Conservation (phyloP, 2,329 filamentous ascomycete genomes). For the Colletotrichum tamarilloi region DNA sequence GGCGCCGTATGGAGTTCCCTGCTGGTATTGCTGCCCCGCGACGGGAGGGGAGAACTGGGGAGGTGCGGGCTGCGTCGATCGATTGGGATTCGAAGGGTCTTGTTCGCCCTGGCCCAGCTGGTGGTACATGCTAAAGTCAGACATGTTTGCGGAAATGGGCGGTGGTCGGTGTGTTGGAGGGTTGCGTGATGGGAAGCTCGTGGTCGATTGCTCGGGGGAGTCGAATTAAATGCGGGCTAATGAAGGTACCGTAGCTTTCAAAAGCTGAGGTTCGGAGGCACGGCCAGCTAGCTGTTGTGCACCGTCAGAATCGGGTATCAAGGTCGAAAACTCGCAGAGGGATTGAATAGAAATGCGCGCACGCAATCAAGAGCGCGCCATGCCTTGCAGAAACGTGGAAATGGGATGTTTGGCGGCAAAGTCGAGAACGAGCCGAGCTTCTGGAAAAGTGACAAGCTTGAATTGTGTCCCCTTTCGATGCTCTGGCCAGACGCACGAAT, state of each 20-base stretch:
- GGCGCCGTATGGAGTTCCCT: slow-evolving; percentile 52
- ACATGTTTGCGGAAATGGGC: slow-evolving; percentile 52
- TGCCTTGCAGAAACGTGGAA: slow-evolving; percentile 4
- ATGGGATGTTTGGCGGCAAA: not conserved
- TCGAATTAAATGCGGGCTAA: slow-evolving; percentile 19
- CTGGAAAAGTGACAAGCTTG: slow-evolving; percentile 18
- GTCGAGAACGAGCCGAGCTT: slow-evolving; percentile 17
- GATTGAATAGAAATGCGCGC: slow-evolving; percentile 8
- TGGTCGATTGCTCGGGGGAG: not conserved
- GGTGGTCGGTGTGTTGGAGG: not conserved
- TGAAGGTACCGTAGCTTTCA: slow-evolving; percentile 9
- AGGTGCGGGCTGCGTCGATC: slow-evolving; percentile 60
- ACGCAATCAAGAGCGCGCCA: slow-evolving; percentile 33
- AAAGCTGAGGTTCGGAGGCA: not conserved
- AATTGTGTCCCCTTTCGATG: slow-evolving; percentile 31
- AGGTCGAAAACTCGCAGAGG: not conserved
- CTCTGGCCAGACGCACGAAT: slow-evolving; percentile 18
- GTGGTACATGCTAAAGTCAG: slow-evolving; percentile 67
- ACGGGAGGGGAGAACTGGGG: slow-evolving; percentile 68
- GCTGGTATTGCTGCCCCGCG: slow-evolving; percentile 66
- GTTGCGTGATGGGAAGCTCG: not conserved
- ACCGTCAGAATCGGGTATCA: not conserved
- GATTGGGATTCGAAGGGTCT: slow-evolving; percentile 66
- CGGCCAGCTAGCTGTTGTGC: slow-evolving; percentile 21
- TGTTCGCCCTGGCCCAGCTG: slow-evolving; percentile 66